Evolutionary conservation across 2,329 filamentous ascomycete genomes (phyloP), one percentile per base, ranked within the genome.

Genomic region (Colletotrichum trifolii): DNA sequence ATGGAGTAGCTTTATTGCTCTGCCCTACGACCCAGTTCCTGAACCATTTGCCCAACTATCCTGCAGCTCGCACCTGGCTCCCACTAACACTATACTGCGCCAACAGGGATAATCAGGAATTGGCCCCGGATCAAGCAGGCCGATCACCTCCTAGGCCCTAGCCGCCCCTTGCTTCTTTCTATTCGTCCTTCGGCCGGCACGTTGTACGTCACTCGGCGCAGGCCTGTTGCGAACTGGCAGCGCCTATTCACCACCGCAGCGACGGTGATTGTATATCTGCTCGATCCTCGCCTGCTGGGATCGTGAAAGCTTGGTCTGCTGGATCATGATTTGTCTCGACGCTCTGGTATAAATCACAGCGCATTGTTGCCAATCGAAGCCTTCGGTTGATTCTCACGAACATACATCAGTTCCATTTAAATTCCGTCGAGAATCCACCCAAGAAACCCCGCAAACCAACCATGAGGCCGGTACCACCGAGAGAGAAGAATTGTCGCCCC

Each of bases 81-180:
- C 53, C 57, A 61, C 62, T 67, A 62, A 67, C 65, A 53, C 65
- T 67, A 54, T 54, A 46, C 49, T 43, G 53, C 60, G 45, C 15
- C 39, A 48, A 55, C 65, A 67, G 65, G 62, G 62, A 66, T 67
- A 62, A 66, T 66, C 65, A 66, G 57, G 56, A 45, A 66, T 61
- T 61, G 62, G 54, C 54, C 55, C 65, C 62, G 62, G 65, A 64
- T 58, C 62, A 57, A 52, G 45, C 53, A 57, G 53, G 65, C 49
- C 57, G 57, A 66, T 67, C 65, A 40, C 46, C 62, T 46, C 49
- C 40, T 57, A 35, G 56, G 54, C 38, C 65, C 49, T 50, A 25
- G 48, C 43, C 39, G 47, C 54, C 62, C 47, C 50, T 58, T 42
- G 46, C 64, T 45, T 59, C 36, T 10, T 45, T 59, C 36, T 10